phyloP scores from a whole-genome alignment of 2,329 filamentous ascomycete genomes.

The Pezicula carpinea region DNA sequence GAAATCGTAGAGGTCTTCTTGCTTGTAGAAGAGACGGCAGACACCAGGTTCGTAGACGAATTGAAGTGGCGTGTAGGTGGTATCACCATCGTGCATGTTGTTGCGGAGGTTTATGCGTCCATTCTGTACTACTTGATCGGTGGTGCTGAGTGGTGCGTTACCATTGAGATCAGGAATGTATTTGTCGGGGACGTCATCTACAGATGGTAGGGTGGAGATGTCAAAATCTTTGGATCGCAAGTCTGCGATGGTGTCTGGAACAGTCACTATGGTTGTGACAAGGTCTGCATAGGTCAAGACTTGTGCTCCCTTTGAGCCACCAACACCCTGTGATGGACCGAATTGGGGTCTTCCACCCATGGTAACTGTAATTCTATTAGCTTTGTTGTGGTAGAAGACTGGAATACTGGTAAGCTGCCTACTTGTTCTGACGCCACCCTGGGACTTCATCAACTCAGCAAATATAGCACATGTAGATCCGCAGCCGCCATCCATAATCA shows the following conservation, averaged over 20 bases:
- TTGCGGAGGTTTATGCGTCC: conserved; percentile 35
- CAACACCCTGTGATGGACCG: conserved; percentile 49
- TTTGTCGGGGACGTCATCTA: not conserved
- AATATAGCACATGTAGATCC: conserved; percentile 55
- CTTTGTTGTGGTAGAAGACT: not conserved
- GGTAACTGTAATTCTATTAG: conserved; percentile 34
- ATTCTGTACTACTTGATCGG: conserved; percentile 15
- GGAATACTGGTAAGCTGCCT: not conserved
- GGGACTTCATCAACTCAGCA: conserved; percentile 48
- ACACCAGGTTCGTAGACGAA: conserved; percentile 57
- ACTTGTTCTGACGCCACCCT: conserved; percentile 45
- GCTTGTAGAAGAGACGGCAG: conserved; percentile 53
- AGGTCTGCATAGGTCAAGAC: conserved; percentile 10
- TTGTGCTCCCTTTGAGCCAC: conserved; percentile 48
- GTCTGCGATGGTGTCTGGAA: too few relatives aligned
- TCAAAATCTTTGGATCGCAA: too few relatives aligned
- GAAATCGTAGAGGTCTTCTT: conserved; percentile 43
- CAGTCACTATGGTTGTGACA: too few relatives aligned
- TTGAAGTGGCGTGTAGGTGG: conserved; percentile 45
- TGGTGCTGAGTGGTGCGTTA: conserved; percentile 3
- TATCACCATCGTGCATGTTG: conserved; percentile 28
- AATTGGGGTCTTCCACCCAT: conserved; percentile 44
- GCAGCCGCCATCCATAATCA: conserved; percentile 52
- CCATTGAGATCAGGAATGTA: not conserved
- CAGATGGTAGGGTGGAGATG: not conserved